phyloP scores from a whole-genome alignment of 164 flowering plant species.

The Aristolochia californica region DNA sequence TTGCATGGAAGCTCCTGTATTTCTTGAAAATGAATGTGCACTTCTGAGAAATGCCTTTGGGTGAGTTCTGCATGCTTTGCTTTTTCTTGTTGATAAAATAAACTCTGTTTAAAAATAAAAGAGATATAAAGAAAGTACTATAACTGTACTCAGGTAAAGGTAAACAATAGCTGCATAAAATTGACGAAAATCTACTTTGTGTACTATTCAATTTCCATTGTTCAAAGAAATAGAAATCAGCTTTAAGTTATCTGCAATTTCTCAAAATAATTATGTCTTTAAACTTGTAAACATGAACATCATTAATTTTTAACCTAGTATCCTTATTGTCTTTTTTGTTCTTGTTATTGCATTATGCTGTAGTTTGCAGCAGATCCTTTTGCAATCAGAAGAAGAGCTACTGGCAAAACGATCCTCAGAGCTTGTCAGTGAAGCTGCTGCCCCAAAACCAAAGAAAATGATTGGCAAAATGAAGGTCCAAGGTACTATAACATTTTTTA shows the following conservation, averaged over 20 bases:
- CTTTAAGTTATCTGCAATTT: not conserved
- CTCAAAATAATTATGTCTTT: not conserved
- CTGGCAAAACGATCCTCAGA: constrained; percentile 48
- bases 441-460: constrained; percentile 69
- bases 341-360: constrained; percentile 8
- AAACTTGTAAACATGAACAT: too few relatives aligned
- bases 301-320: too few relatives aligned
- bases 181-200: not conserved
- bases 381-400: constrained; percentile 87
- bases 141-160: too few relatives aligned
- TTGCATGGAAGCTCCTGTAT: constrained; percentile 77
- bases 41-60: constrained; percentile 62
- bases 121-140: too few relatives aligned
- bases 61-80: constrained; percentile 29
- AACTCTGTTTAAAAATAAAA: not conserved
- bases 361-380: constrained; percentile 62
- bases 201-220: too few relatives aligned
- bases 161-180: not conserved
- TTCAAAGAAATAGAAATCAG: not conserved
- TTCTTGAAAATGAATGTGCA: constrained; percentile 83
- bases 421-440: constrained; percentile 42
- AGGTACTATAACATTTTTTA: constrained; percentile 32
- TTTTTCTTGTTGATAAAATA: not conserved
- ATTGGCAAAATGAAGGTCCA: constrained; percentile 91
- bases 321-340: not conserved